Evolutionary conservation across 73 alveolate species (phyloP), one percentile per base, ranked within the genome.

Genomic region (Paramecium biaurelia): DNA sequence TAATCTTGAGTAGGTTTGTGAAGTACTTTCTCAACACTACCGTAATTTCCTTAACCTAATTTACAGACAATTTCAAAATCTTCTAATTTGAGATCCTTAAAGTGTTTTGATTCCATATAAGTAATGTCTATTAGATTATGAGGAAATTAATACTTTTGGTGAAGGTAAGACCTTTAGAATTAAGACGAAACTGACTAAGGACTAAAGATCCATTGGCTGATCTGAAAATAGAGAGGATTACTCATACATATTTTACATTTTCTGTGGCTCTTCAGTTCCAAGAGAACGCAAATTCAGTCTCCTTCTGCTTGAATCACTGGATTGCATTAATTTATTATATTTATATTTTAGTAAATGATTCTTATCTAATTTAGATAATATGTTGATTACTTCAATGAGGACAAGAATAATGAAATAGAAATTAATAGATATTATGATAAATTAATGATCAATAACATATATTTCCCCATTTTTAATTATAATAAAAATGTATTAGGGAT

Each of bases 41-140:
- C 94, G 45, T 37, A 89, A n/a, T 76, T 63, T 11, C 94, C 94
- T 70, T 35, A 58, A 5, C 94, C 94, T 34, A 89, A 70, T 70
- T 70, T 82, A 57, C 94, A 63, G 6, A 70, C 92, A 12, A 70
- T 70, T 70, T 89, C 89, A 70, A 89, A 89, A 82, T 89, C 94
- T 12, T 89, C 94, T 28, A 70, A 70, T 89, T 49, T 89, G 38
- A 89, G 57, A 24, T 89, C 94, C 32, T 79, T 79, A 14, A 45
- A 79, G 32, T 79, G 28, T 41, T 79, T 15, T 21, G 90, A 79
- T 26, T 79, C 90, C 70, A 79, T 23, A 24, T 79, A 79, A 24
- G 90, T 79, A 20, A 79, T 79, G 56, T 79, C 74, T 53, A 53
- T 15, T 53, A 2, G 32, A 18, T 1, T n/a, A 15, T 18, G 9